Conservation (phyloP, 169 alveolate genomes). For the Theileria equi region DNA sequence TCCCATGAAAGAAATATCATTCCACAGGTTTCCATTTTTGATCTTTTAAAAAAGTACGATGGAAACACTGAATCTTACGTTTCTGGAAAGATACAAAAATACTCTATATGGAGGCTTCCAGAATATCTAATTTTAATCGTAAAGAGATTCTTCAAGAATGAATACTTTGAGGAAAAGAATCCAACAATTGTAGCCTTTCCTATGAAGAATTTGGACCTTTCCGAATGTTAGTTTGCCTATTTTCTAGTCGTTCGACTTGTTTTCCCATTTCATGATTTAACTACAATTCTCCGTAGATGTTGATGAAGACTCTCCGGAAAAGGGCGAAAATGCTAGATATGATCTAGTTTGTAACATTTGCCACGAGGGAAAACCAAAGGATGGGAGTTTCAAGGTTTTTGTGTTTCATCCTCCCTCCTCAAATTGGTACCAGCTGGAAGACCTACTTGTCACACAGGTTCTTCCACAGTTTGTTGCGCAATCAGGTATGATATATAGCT, state of each 20-base stretch:
- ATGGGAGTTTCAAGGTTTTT: conserved; percentile 90
- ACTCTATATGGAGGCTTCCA: conserved; percentile 81
- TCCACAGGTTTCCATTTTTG: conserved; percentile 89
- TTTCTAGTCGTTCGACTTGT: background rate
- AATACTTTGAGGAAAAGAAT: conserved; percentile 95
- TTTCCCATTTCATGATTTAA: conserved; percentile 2
- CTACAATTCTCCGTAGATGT: conserved; percentile 12
- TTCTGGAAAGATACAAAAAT: conserved; percentile 49
- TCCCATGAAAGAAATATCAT: conserved; percentile 84
- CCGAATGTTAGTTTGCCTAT: conserved; percentile 66
- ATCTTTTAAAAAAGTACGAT: conserved; percentile 90
- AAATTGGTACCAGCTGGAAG: conserved; percentile 96
- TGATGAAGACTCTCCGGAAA: conserved; percentile 16
- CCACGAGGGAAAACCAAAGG: conserved; percentile 94
- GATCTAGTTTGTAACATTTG: conserved; percentile 90
- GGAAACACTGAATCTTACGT: conserved; percentile 89
- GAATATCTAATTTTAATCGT: conserved; percentile 87
- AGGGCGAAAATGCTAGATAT: conserved; percentile 73
- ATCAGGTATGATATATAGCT: conserved; percentile 66
- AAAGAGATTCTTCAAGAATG: conserved; percentile 91
- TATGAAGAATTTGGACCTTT: conserved; percentile 86
- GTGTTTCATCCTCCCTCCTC: conserved; percentile 86
- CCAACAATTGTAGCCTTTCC: conserved; percentile 98
- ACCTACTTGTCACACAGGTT: conserved; percentile 90
- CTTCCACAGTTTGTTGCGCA: conserved; percentile 94